These are phyloP conservation scores for Ceratobasidium sp. DNA, from an alignment of 1,284 basidiomycete genomes.

Conservation along the genomic window DNA sequence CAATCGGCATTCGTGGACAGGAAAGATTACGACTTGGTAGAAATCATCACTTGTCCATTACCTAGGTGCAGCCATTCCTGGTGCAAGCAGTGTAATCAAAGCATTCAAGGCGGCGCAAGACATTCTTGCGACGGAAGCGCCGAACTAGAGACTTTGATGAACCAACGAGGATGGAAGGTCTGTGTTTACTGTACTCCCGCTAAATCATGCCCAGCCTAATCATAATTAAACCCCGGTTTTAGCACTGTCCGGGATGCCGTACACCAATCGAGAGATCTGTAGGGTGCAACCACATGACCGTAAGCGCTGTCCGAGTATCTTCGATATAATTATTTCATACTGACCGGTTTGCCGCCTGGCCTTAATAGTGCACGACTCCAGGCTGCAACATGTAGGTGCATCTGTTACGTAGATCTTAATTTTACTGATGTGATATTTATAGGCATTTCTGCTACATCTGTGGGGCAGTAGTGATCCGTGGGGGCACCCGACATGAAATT, in stretches of 20 bases:
- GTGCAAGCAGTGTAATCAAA: slow-evolving; percentile 48
- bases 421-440: neutral
- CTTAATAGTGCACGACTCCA: slow-evolving; percentile 37
- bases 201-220: neutral
- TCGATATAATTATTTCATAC: neutral
- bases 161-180: slow-evolving; percentile 46
- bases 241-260: slow-evolving; percentile 44
- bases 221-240: neutral
- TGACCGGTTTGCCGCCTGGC: too few species aligned
- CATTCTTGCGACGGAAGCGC: slow-evolving; percentile 48
- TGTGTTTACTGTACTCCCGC: neutral
- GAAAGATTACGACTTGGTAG: slow-evolving; percentile 42
- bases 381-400: slow-evolving; percentile 47
- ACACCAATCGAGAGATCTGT: slow-evolving; percentile 43
- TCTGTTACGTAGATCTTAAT: neutral
- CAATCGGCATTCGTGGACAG: slow-evolving; percentile 46
- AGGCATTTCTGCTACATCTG: slow-evolving; percentile 42
- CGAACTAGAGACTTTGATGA: slow-evolving; percentile 45
- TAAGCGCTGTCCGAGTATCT: slow-evolving; percentile 9
- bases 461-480: slow-evolving; percentile 21
- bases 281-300: slow-evolving; percentile 49
- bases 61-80: slow-evolving; percentile 43
- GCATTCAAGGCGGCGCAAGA: slow-evolving; percentile 31
- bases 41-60: slow-evolving; percentile 47
- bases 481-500: slow-evolving; percentile 34